phyloP scores from a whole-genome alignment of 2,329 filamentous ascomycete genomes.

The Pseudogymnoascus sp. region DNA sequence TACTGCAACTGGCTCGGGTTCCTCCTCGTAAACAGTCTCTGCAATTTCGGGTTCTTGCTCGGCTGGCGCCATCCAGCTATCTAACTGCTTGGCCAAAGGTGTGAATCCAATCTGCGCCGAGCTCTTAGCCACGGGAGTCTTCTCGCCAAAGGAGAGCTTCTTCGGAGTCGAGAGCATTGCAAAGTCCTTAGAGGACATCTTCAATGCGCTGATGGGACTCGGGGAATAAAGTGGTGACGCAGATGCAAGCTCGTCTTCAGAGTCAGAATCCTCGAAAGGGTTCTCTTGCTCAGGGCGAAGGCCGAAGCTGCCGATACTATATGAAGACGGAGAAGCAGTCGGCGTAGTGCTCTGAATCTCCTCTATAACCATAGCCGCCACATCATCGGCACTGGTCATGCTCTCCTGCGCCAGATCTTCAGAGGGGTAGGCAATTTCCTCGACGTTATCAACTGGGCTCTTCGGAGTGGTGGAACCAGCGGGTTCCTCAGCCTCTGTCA shows the following conservation, averaged over 20 bases:
- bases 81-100: conserved; percentile 53
- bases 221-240: conserved; percentile 23
- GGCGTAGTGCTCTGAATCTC: conserved; percentile 19
- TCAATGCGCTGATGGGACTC: conserved; percentile 21
- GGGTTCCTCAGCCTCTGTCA: conserved; percentile 11
- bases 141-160: conserved; percentile 6
- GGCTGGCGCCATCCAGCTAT: conserved; percentile 49
- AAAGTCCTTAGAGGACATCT: conserved; percentile 25
- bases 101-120: conserved; percentile 48
- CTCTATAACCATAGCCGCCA: neutral
- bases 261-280: conserved; percentile 43
- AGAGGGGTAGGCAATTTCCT: neutral
- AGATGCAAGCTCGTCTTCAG: conserved; percentile 43
- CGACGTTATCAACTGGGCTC: neutral
- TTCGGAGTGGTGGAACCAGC: neutral
- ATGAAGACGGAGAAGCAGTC: conserved; percentile 18
- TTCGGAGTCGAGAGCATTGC: conserved; percentile 19
- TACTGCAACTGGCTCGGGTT: conserved; percentile 12
- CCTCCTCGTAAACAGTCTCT: neutral
- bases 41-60: conserved; percentile 1
- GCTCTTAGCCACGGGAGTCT: conserved; percentile 13
- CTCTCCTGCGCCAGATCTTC: conserved; percentile 16
- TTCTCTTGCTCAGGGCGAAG: conserved; percentile 42
- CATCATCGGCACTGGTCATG: conserved; percentile 14
- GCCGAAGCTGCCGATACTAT: conserved; percentile 27